These are phyloP conservation scores for Globisporangium emineosum DNA, from an alignment of 352 stramenopile species.

Conservation along the genomic window DNA sequence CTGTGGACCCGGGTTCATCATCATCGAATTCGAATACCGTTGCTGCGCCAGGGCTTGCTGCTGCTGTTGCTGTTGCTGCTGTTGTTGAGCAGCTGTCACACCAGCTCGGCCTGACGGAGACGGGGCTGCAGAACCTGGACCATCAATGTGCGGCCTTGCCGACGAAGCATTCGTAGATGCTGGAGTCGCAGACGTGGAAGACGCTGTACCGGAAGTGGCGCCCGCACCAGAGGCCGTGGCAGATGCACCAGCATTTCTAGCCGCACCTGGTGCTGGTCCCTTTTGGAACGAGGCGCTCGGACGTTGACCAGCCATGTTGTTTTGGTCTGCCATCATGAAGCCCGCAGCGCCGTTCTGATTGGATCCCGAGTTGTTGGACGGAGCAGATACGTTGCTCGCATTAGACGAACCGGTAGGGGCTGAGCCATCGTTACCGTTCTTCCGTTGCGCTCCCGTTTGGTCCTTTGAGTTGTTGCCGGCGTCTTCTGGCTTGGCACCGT, in stretches of 20 bases:
- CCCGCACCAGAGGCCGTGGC: slow-evolving; percentile 18
- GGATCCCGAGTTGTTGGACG: slow-evolving; percentile 9
- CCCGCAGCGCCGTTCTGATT: slow-evolving; percentile 9
- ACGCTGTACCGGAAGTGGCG: slow-evolving; percentile 16
- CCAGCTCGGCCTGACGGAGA: slow-evolving; percentile 21
- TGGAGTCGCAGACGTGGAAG: slow-evolving; percentile 21
- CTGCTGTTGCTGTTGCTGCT: slow-evolving; percentile 1
- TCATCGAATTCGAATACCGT: slow-evolving; percentile 70
- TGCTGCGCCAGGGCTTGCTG: slow-evolving; percentile 18
- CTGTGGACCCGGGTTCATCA: slow-evolving; percentile 58
- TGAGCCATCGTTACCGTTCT: slow-evolving; percentile 17
- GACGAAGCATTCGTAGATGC: slow-evolving; percentile 52
- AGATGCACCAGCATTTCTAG: slow-evolving; percentile 5
- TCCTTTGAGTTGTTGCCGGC: slow-evolving; percentile 22
- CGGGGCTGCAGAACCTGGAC: slow-evolving; percentile 17
- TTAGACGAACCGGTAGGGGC: slow-evolving; percentile 20
- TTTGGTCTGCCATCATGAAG: slow-evolving; percentile 23
- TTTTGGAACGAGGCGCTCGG: slow-evolving; percentile 15
- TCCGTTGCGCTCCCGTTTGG: slow-evolving; percentile 23
- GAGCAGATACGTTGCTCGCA: background rate
- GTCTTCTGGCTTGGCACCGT: slow-evolving; percentile 27
- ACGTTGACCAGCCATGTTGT: slow-evolving; percentile 10
- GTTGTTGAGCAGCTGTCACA: slow-evolving; percentile 22
- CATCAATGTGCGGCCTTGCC: slow-evolving; percentile 68
- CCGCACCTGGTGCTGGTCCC: slow-evolving; percentile 4